Base-by-base conservation (phyloP, 139 green algal genomes). In the Chlorella sorokiniana region DNA sequence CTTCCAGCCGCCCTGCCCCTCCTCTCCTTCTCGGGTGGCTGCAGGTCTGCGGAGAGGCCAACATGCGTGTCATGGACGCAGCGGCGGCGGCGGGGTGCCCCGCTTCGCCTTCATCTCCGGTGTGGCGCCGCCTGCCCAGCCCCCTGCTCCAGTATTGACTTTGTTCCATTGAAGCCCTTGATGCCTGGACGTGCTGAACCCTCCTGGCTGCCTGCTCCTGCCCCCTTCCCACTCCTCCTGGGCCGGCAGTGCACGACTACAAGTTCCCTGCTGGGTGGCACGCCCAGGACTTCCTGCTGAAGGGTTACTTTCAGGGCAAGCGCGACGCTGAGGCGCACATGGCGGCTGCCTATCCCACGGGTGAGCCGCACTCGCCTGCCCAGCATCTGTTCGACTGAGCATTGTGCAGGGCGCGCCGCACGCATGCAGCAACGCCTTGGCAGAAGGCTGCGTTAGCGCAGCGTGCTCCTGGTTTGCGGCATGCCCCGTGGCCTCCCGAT, bases 301-400 rank as follows among this genome's bases (percentile, higher is more conserved):
- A 38, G 31, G 93, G 93, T 25, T 97, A 97, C 73, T 92, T 97
- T 64, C 72, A 91, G 35, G 95, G 95, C 71, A 98, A 98, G 81
- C 65, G 81, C 14, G 83, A 87, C 56, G 93, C 92, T 18, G 95
- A 98, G 86, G 83, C 87, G 33, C 85, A 89, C 11, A 83, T 98
- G 54, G 38, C 72, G 1, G 29, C 82, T 38, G 37, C 82, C 3
- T 98, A 89, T 76, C 92, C 93, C 2, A 35, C 70, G 3, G 70
- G 70, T 77, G 45, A 9, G 69, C 23, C n/a, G n/a, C n/a, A n/a
- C n/a, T n/a, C n/a, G n/a, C n/a, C n/a, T n/a, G n/a, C n/a, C n/a
- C n/a, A n/a, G n/a, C n/a, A n/a, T n/a, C n/a, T n/a, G n/a, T n/a
- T n/a, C n/a, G n/a, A n/a, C n/a, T n/a, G n/a, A n/a, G n/a, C n/a